Evolutionary conservation across 306 rosid species (phyloP), one percentile per base, ranked within the genome.

Genomic region (Nissolia schottii): DNA sequence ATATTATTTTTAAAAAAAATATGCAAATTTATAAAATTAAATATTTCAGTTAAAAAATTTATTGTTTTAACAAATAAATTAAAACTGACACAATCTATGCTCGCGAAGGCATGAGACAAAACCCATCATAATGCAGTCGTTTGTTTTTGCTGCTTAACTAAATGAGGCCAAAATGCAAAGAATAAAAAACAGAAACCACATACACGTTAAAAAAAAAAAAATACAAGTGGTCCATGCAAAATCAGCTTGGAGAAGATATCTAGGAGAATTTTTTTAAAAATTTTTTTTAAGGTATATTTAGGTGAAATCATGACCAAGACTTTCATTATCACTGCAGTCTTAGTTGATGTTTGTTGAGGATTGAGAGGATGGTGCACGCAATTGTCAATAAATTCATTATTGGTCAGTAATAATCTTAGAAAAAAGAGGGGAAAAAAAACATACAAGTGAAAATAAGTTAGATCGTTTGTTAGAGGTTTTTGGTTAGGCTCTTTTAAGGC

Each of bases 331-430:
- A 1, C 1, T 28, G 22, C 18, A 54, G 73, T 40, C 20, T 2
- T 49, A 23, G 5, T 50, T 49, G 29, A n/a, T 48, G 78, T 74
- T 75, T 29, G 68, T 66, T 75, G 51, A 29, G 20, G 32, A 67
- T 32, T 28, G 73, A 46, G 28, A 46, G 46, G 61, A 60, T 37
- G 40, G 3, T 71, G 46, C 14, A 29, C 1, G 46, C 35, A 63
- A 15, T 16, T 64, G 35, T 68, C 57, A 60, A 59, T 14, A 34
- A 5, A 10, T 20, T 15, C 62, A 22, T 25, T 53, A 24, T 11
- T 3, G 4, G 5, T 6, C 32, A 13, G 1, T 70, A 7, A 12
- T 1, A 29, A 29, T 0, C 7, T 32, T n/a, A n/a, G n/a, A n/a
- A n/a, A n/a, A n/a, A n/a, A n/a, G n/a, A n/a, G n/a, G n/a, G n/a